A percentile compares a stretch with the other conserved stretches of the same genome.
Evolutionary conservation across 768 basidiomycete species (phyloP).

Genomic region (Crepidotus variabilis): DNA sequence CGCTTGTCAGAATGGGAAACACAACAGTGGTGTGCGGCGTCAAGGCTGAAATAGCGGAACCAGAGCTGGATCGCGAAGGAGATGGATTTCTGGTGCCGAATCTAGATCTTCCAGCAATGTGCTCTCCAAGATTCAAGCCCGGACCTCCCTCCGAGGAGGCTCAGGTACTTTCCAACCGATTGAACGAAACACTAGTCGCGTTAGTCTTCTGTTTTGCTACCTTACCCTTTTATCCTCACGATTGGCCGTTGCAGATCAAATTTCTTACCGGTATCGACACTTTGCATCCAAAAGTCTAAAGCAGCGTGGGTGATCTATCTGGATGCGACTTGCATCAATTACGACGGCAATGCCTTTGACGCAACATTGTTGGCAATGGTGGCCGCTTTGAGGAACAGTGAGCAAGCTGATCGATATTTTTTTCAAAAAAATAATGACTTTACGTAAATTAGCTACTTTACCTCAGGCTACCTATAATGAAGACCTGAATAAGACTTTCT

Average conservation of each 20-base stretch:
- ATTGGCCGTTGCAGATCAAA: slow-evolving; percentile 46
- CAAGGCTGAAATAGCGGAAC: slow-evolving; percentile 93
- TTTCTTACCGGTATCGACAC: slow-evolving; percentile 56
- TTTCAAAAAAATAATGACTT: too few relatives aligned
- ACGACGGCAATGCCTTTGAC: slow-evolving; percentile 95
- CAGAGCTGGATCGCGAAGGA: slow-evolving; percentile 69
- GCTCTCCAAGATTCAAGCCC: slow-evolving; percentile 91
- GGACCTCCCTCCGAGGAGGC: slow-evolving; percentile 95
- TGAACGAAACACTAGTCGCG: slow-evolving; percentile 77
- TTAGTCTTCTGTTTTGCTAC: slow-evolving; percentile 30
- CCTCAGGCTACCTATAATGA: slow-evolving; percentile 72
- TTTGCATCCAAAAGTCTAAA: slow-evolving; percentile 79
- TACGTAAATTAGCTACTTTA: slow-evolving; percentile 64
- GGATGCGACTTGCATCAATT: slow-evolving; percentile 94
- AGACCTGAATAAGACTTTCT: slow-evolving; percentile 59
- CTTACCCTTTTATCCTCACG: background rate
- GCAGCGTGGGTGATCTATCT: slow-evolving; percentile 93
- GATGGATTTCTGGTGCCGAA: slow-evolving; percentile 93
- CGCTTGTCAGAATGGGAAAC: slow-evolving; percentile 84
- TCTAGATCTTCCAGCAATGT: slow-evolving; percentile 89
- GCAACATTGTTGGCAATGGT: slow-evolving; percentile 86
- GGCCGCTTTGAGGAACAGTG: slow-evolving; percentile 82
- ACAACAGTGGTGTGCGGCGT: slow-evolving; percentile 97
- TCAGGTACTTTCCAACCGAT: slow-evolving; percentile 80
- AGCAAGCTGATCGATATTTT: background rate